Conservation (phyloP, 2,329 filamentous ascomycete species). For the Paecilomyces fulvus region DNA sequence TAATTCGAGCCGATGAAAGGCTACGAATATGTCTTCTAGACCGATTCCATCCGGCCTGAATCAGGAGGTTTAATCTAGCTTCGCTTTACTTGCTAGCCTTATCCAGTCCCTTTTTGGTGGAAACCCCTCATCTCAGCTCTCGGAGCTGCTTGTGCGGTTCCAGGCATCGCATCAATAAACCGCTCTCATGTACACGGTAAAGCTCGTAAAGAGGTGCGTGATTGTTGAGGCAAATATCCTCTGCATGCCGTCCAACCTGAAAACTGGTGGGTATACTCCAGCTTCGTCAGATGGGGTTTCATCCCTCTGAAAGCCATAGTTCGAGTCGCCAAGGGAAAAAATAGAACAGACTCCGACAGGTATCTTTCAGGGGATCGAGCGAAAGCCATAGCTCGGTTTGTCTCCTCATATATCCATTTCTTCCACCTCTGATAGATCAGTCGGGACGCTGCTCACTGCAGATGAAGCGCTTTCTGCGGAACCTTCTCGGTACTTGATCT, state of each 20-base stretch:
- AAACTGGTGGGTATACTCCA: background rate
- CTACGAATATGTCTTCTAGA: too few relatives aligned
- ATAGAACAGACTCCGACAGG: background rate
- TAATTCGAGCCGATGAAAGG: too few relatives aligned
- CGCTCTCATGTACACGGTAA: background rate
- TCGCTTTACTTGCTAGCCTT: background rate
- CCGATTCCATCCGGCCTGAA: too few relatives aligned
- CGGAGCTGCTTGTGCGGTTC: background rate
- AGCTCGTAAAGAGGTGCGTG: background rate
- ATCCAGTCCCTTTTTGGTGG: background rate
- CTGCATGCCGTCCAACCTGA: background rate
- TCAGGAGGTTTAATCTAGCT: too few relatives aligned
- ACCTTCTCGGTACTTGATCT: constrained; percentile 25
- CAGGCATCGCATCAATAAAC: background rate
- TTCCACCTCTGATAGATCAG: constrained; percentile 30
- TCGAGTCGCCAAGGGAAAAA: background rate
- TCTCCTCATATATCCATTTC: constrained; percentile 26
- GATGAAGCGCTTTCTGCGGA: constrained; percentile 26
- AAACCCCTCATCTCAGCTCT: background rate
- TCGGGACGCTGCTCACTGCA: constrained; percentile 31
- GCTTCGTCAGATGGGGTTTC: background rate
- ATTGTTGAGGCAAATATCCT: background rate
- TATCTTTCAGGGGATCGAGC: background rate
- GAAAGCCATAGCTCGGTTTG: background rate
- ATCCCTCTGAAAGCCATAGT: background rate